These are phyloP conservation scores for Fraxinus sp. DNA, from an alignment of 305 asterid genomes.

Conservation along the genomic window DNA sequence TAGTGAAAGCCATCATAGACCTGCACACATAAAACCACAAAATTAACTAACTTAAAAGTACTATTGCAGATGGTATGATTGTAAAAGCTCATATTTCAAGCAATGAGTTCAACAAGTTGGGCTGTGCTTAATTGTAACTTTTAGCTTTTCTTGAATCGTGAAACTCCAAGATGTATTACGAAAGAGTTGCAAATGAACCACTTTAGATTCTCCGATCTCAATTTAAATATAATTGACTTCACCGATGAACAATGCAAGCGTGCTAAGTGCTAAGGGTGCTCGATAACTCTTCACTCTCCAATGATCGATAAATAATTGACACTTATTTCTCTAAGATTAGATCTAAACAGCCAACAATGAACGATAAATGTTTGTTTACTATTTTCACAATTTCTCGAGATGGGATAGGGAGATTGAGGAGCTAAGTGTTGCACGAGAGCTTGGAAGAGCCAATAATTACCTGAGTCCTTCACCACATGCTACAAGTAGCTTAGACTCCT, in stretches of 20 bases:
- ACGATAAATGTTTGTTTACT: background rate
- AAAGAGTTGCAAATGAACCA: background rate
- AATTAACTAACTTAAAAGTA: background rate
- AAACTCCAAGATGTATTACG: background rate
- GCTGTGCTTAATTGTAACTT: background rate
- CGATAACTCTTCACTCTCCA: background rate
- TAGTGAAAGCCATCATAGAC: constrained; percentile 67
- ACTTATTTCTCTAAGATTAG: background rate
- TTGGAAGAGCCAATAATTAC: constrained; percentile 30
- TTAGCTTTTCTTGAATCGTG: background rate
- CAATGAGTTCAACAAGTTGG: background rate
- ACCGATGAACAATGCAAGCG: background rate
- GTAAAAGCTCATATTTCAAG: background rate
- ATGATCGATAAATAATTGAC: background rate
- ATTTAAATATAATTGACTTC: background rate
- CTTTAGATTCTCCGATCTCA: background rate
- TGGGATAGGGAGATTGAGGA: background rate
- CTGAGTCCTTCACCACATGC: constrained; percentile 95
- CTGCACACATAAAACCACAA: constrained; percentile 33
- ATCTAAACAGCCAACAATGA: background rate
- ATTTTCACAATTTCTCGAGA: background rate
- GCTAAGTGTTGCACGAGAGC: background rate
- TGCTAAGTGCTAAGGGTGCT: background rate
- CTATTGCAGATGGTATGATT: background rate
- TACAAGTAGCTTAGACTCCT: constrained; percentile 68